Conservation (phyloP, 2,329 filamentous ascomycete genomes). For the Ramichloridium luteum region DNA sequence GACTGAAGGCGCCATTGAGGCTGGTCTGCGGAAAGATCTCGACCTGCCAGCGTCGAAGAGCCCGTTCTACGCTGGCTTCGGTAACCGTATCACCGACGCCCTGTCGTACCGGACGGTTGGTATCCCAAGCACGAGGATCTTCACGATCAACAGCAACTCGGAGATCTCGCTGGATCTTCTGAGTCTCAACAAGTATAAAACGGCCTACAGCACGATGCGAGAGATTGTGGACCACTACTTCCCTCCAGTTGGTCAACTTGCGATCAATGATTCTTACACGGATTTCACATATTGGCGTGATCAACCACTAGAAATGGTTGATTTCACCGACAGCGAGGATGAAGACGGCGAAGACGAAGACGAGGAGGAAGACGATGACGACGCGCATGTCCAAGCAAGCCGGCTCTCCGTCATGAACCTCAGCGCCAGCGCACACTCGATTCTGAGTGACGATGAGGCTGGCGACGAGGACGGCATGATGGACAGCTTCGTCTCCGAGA, state of each 20-base stretch:
- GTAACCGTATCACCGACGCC: constrained; percentile 90
- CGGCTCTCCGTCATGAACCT: constrained; percentile 7
- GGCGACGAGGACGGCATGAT: constrained; percentile 19
- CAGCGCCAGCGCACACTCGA: constrained; percentile 8
- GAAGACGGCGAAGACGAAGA: constrained; percentile 32
- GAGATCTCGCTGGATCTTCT: constrained; percentile 87
- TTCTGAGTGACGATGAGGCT: constrained; percentile 24
- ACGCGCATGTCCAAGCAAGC: constrained; percentile 5
- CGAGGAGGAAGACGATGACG: constrained; percentile 1
- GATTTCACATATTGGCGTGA: constrained; percentile 97
- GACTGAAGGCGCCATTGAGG: constrained; percentile 16
- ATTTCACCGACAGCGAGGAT: constrained; percentile 76
- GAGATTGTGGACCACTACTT: constrained; percentile 98
- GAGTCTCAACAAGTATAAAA: constrained; percentile 86
- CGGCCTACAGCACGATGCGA: constrained; percentile 92
- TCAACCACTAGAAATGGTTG: constrained; percentile 66
- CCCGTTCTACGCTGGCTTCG: constrained; percentile 94
- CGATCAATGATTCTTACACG: constrained; percentile 85
- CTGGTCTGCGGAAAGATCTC: constrained; percentile 16
- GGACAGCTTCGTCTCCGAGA: constrained; percentile 13
- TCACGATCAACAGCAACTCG: constrained; percentile 96
- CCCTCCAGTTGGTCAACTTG: constrained; percentile 74
- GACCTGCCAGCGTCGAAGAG: constrained; percentile 13
- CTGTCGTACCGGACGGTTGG: constrained; percentile 93
- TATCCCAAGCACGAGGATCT: constrained; percentile 86